These are phyloP conservation scores for Cytidiella melzeri DNA, from an alignment of 768 basidiomycete species.

Conservation along the genomic window DNA sequence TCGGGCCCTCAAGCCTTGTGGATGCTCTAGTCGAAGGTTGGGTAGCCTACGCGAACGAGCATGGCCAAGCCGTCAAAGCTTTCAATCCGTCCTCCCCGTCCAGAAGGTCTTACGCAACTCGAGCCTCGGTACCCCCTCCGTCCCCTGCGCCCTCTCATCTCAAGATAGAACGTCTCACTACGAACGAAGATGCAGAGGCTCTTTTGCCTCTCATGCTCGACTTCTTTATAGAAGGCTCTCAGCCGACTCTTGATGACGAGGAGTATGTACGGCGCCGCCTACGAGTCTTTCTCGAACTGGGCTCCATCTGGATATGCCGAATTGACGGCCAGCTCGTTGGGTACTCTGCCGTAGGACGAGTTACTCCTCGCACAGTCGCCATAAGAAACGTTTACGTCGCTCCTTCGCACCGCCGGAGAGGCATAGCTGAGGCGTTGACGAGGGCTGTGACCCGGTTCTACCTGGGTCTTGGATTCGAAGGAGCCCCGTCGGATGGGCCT, in stretches of 20 bases:
- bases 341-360: constrained; percentile 10
- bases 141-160: neutral
- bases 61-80: neutral
- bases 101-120: constrained; percentile 7
- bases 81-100: neutral
- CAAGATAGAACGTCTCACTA: neutral
- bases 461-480: constrained; percentile 16
- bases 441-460: constrained; percentile 13
- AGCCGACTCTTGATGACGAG: neutral
- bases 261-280: neutral
- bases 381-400: constrained; percentile 15
- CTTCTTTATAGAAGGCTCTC: constrained; percentile 6
- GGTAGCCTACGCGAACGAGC: neutral
- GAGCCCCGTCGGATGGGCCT: neutral
- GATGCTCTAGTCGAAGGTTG: constrained; percentile 10
- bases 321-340: constrained; percentile 6
- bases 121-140: constrained; percentile 7
- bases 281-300: neutral
- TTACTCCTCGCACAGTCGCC: constrained; percentile 14
- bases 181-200: constrained; percentile 2
- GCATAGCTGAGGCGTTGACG: constrained; percentile 15
- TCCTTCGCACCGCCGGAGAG: constrained; percentile 10
- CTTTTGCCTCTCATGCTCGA: constrained; percentile 4
- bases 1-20: constrained; percentile 8
- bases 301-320: constrained; percentile 6